Conservation (phyloP, 2,329 filamentous ascomycete genomes). For the Ophiostoma ulmi region DNA sequence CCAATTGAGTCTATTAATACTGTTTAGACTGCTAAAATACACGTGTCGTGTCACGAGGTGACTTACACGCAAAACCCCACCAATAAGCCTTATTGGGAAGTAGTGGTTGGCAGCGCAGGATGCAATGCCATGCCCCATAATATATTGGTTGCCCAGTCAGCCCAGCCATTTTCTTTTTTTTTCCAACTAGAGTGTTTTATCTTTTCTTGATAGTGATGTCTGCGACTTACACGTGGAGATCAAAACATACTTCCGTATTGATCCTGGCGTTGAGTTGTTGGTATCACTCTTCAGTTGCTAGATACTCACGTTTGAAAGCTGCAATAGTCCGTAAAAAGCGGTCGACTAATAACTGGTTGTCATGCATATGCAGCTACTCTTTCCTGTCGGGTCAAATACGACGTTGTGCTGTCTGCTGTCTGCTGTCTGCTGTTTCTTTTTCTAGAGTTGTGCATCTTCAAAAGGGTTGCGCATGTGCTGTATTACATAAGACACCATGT, state of each 20-base stretch:
- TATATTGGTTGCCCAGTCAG: conserved; percentile 20
- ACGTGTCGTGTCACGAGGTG: background rate
- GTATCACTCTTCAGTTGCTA: background rate
- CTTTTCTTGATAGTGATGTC: background rate
- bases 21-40: background rate
- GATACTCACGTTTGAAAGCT: conserved; percentile 3
- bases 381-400: background rate
- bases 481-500: conserved; percentile 7
- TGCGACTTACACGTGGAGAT: conserved; percentile 10
- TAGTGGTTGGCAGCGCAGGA: background rate
- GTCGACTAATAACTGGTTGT: conserved; percentile 10
- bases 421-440: background rate
- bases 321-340: background rate
- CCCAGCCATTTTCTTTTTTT: conserved; percentile 16
- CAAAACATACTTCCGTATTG: conserved; percentile 20
- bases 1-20: background rate
- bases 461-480: background rate
- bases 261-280: conserved; percentile 11
- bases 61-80: background rate
- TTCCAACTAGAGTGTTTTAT: background rate
- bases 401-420: background rate
- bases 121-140: background rate
- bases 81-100: conserved; percentile 2
- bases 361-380: conserved; percentile 1
- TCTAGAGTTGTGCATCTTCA: conserved; percentile 7